Evolutionary conservation across 140 eudicot genomes (phyloP).

Genomic region (Flaveria floridana): DNA sequence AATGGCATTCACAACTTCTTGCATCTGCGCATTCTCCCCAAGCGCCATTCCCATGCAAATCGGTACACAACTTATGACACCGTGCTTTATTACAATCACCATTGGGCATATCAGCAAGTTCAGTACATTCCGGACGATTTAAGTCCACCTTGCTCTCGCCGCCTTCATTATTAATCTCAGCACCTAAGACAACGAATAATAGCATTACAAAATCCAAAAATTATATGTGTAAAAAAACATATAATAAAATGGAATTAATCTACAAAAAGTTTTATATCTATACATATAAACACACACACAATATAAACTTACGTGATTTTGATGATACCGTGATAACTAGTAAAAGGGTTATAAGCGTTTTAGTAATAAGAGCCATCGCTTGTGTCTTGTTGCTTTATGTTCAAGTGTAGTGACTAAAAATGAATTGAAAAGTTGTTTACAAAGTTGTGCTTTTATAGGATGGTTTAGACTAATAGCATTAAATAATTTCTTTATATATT

Average conservation of each 20-base stretch:
- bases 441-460: constrained; percentile 5
- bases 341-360: not conserved
- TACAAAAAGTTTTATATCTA: not conserved
- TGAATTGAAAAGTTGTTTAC: not conserved
- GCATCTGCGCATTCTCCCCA: not conserved
- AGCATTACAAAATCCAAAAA: not conserved
- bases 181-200: not conserved
- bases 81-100: not conserved
- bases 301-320: not conserved
- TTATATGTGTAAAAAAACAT: not conserved
- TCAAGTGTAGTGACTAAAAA: too few species aligned
- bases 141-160: not conserved
- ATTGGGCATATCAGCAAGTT: not conserved
- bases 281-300: not conserved
- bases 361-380: not conserved
- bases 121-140: not conserved
- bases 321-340: not conserved
- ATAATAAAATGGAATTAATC: not conserved
- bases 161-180: not conserved
- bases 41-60: not conserved
- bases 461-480: not conserved
- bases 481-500: not conserved
- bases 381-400: not conserved
- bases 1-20: not conserved
- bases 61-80: not conserved